Base-by-base conservation (phyloP, 495 filamentous ascomycete species). In the Podospora didyma region DNA sequence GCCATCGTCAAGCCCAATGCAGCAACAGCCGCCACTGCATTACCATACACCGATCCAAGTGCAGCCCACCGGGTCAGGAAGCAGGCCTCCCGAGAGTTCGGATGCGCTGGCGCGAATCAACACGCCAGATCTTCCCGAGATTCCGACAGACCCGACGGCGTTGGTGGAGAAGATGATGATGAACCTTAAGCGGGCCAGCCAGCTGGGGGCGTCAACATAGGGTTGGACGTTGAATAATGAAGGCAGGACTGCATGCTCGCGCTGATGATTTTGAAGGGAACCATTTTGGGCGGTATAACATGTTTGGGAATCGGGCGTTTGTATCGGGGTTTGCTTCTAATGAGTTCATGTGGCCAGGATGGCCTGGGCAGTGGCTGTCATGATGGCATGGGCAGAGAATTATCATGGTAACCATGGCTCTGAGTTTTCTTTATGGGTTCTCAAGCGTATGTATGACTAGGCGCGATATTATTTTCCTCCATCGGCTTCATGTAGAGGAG, bases 81-180 rank as follows among this genome's bases (percentile, higher is more conserved):
- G 17, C 31, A n/a, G n/a, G 20, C 35, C 28, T 21, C n/a, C 20
- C 7, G 37, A 53, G 1, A 35, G 7, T 21, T 53, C 42, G 12
- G 17, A 12, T 28, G 21, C 41, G 24, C 28, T 39, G 19, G 35
- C 21, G 48, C 54, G 31, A 24, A 16, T 56, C 19, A 47, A 37
- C 7, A 49, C 62, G 16, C 53, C 52, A 23, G 69, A 70, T 34
- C 63, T 72, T 24, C 67, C 69, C 10, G 74, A 73, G 60, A 67
- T 75, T 16, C 69, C 75, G 16, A 65, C 66, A n/a, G 74, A 76
- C 45, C 73, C 74, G 5, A 71, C 73, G 60, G 73, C 73, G 28
- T 53, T 82, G n/a, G 67, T 82, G 42, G 75, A 82, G 65, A 72
- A 72, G 61, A 75, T 82, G 58, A 76, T 82, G 64, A 49, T 51